Evolutionary conservation across 1,139 yeast genomes (phyloP).

Genomic region (Casaregolazyma lundiana): DNA sequence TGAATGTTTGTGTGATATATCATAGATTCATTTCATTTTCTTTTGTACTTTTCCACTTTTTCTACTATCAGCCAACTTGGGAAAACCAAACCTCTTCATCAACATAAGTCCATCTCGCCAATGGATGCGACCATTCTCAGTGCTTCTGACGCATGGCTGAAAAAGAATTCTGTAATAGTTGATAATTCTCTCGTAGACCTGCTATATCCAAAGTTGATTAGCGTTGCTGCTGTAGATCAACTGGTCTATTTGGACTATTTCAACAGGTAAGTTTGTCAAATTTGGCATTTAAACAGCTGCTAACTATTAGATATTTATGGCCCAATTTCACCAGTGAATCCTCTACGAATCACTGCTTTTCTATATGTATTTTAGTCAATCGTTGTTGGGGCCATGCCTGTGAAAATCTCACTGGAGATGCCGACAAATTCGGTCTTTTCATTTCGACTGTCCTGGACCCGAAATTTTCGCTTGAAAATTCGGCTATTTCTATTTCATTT

Average conservation of each 20-base stretch:
- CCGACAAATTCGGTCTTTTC: background rate
- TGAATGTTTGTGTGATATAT: too few species aligned
- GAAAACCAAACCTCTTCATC: background rate
- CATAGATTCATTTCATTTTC: too few species aligned
- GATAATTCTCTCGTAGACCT: background rate
- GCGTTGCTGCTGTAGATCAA: background rate
- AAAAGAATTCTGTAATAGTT: background rate
- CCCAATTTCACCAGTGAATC: background rate
- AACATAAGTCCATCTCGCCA: background rate
- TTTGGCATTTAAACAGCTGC: background rate
- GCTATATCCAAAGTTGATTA: background rate
- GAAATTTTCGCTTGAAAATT: background rate
- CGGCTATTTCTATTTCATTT: background rate
- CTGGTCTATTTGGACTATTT: slow-evolving; percentile 3
- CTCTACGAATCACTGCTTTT: background rate
- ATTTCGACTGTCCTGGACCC: background rate
- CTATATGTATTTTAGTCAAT: background rate
- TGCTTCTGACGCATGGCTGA: slow-evolving; percentile 1
- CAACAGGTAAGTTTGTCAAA: slow-evolving; percentile 2
- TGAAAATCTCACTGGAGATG: background rate
- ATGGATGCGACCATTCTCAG: background rate
- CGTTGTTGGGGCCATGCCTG: background rate
- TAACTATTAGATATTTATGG: slow-evolving; percentile 7
- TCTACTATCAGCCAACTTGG: too few species aligned
- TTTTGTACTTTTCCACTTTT: too few species aligned